Conservation (phyloP, 495 filamentous ascomycete genomes). For the Apiosordaria backusii region DNA sequence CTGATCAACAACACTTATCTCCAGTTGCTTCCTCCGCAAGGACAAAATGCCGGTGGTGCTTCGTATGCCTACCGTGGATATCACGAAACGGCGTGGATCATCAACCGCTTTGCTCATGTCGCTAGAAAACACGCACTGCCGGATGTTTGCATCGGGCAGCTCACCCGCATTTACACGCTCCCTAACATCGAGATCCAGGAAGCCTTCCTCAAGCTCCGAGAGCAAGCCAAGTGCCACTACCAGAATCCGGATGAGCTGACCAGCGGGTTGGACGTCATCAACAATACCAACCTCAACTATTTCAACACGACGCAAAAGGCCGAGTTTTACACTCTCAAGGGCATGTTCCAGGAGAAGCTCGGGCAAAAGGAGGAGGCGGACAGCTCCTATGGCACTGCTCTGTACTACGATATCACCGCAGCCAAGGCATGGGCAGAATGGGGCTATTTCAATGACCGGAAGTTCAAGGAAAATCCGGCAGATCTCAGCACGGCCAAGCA, state of each 20-base stretch:
- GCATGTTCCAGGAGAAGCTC: slow-evolving; percentile 97
- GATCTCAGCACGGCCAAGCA: slow-evolving; percentile 79
- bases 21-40: slow-evolving; percentile 71
- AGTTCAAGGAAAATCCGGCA: slow-evolving; percentile 82
- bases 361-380: slow-evolving; percentile 85
- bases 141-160: slow-evolving; percentile 93
- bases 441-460: slow-evolving; percentile 94
- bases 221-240: slow-evolving; percentile 98
- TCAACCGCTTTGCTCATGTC: slow-evolving; percentile 97
- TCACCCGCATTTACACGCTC: slow-evolving; percentile 95
- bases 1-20: slow-evolving; percentile 95
- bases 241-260: slow-evolving; percentile 89
- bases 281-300: slow-evolving; percentile 98
- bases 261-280: slow-evolving; percentile 94
- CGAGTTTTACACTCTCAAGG: slow-evolving; percentile 98
- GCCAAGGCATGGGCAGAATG: slow-evolving; percentile 99
- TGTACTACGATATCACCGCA: slow-evolving; percentile 91
- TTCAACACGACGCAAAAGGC: slow-evolving; percentile 95
- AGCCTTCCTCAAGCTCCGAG: slow-evolving; percentile 92
- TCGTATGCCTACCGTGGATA: slow-evolving; percentile 96
- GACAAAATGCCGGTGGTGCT: slow-evolving; percentile 67
- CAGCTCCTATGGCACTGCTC: slow-evolving; percentile 85
- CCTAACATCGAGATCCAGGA: slow-evolving; percentile 99
- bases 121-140: slow-evolving; percentile 95
- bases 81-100: slow-evolving; percentile 99